Percentiles rank a stretch among this genome's conserved stretches.
Evolutionary conservation across 371 early-diverging fungal genomes (phyloP).

Genomic region (Massospora cicadina): DNA sequence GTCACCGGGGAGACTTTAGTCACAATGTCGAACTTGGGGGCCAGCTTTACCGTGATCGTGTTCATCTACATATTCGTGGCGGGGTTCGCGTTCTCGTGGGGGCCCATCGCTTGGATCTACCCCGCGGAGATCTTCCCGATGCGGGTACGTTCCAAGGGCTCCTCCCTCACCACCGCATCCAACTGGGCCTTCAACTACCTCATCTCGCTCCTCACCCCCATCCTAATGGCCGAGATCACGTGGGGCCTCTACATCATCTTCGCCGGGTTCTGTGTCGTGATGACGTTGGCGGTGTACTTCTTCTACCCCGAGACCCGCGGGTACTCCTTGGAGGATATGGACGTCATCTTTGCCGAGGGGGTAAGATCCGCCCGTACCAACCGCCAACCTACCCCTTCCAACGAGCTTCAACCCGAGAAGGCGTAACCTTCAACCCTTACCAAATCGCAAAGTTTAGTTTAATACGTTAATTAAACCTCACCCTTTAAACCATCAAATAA

Average conservation of each 20-base stretch:
- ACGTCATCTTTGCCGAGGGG: slow-evolving; percentile 26
- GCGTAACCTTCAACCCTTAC: no score
- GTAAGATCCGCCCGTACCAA: no score
- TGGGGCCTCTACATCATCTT: slow-evolving; percentile 50
- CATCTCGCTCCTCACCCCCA: slow-evolving; percentile 39
- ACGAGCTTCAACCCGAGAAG: no score
- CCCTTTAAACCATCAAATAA: no score
- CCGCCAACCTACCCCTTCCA: no score
- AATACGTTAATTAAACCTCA: no score
- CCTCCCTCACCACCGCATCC: slow-evolving; percentile 67
- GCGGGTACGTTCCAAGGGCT: slow-evolving; percentile 60
- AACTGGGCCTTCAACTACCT: slow-evolving; percentile 75
- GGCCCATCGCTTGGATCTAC: slow-evolving; percentile 84
- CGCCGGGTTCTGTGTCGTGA: slow-evolving; percentile 31
- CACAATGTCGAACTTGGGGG: slow-evolving; percentile 19
- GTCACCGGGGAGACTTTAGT: slow-evolving; percentile 23
- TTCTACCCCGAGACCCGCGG: slow-evolving; percentile 75
- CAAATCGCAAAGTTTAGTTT: no score
- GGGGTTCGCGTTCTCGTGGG: slow-evolving; percentile 73
- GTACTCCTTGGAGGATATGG: slow-evolving; percentile 56
- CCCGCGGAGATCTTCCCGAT: slow-evolving; percentile 76
- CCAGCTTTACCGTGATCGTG: slow-evolving; percentile 35
- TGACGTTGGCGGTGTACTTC: slow-evolving; percentile 34
- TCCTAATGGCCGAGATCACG: slow-evolving; percentile 34
- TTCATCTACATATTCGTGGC: slow-evolving; percentile 54